A percentile compares a stretch with the other conserved stretches of the same genome.
Evolutionary conservation across 169 alveolate species (phyloP).

Genomic region (Cryptosporidium andersoni): DNA sequence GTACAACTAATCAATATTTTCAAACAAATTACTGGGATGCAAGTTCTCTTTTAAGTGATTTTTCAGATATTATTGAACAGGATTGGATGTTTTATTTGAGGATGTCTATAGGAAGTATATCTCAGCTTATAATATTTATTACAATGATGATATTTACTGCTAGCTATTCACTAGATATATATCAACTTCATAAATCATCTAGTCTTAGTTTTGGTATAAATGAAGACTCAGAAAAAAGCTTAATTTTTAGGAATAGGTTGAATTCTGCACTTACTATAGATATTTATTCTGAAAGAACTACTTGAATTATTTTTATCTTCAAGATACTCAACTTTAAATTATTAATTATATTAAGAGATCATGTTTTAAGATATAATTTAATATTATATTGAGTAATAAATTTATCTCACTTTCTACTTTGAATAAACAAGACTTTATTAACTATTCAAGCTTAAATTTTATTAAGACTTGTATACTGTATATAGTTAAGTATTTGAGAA

Average conservation of each 20-base stretch:
- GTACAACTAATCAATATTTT: slow-evolving; percentile 27
- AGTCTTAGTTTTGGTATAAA: slow-evolving; percentile 45
- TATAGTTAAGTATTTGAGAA: too few relatives aligned
- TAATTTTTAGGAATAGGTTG: slow-evolving; percentile 24
- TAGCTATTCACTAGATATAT: slow-evolving; percentile 55
- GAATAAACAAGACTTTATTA: too few relatives aligned
- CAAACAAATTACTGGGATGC: slow-evolving; percentile 48
- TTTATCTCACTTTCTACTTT: too few relatives aligned
- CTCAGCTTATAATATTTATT: slow-evolving; percentile 35
- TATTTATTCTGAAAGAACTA: too few relatives aligned
- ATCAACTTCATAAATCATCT: slow-evolving; percentile 64
- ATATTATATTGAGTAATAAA: too few relatives aligned
- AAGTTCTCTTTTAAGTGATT: slow-evolving; percentile 52
- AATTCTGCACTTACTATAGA: too few relatives aligned
- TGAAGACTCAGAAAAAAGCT: slow-evolving; percentile 57
- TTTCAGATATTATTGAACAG: slow-evolving; percentile 29
- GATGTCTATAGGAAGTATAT: slow-evolving; percentile 47
- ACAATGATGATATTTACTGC: slow-evolving; percentile 34
- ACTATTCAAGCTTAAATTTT: too few relatives aligned
- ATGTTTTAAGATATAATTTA: too few relatives aligned
- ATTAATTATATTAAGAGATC: too few relatives aligned
- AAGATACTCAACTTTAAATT: too few relatives aligned
- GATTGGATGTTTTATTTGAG: slow-evolving; percentile 31
- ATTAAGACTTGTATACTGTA: too few relatives aligned
- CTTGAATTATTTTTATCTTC: too few relatives aligned